These are phyloP conservation scores for Cyberlindnera suaveolens DNA, from an alignment of 805 yeast genomes.

Conservation along the genomic window DNA sequence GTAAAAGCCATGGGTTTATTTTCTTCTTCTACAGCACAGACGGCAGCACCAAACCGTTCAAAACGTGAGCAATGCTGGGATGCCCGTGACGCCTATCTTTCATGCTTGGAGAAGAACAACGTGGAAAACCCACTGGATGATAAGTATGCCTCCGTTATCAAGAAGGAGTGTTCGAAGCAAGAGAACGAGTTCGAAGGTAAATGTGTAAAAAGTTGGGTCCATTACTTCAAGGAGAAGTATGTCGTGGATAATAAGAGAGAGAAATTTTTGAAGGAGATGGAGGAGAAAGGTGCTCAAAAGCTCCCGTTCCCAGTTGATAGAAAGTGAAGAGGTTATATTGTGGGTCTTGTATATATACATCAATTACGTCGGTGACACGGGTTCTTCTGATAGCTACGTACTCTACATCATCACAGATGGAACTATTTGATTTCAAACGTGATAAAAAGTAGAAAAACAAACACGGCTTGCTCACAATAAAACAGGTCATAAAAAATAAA, in stretches of 20 bases:
- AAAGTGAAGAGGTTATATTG: constrained; percentile 1
- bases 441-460: background rate
- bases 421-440: background rate
- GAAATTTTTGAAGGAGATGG: constrained; percentile 61
- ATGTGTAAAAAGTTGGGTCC: constrained; percentile 84
- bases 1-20: constrained; percentile 42
- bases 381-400: background rate
- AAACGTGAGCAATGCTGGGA: constrained; percentile 86
- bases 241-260: constrained; percentile 68
- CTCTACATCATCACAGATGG: background rate
- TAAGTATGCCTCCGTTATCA: constrained; percentile 38
- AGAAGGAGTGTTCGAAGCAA: constrained; percentile 49
- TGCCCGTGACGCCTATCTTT: constrained; percentile 70
- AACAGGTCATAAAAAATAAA: background rate
- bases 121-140: constrained; percentile 68
- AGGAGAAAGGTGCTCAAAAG: constrained; percentile 49
- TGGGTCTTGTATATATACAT: constrained; percentile 4
- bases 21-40: constrained; percentile 22
- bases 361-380: background rate
- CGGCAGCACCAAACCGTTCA: constrained; percentile 47
- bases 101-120: constrained; percentile 61
- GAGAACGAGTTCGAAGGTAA: constrained; percentile 58
- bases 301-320: constrained; percentile 23
- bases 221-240: constrained; percentile 87
- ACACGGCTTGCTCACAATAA: background rate